Conservation (phyloP, 257 asterid genomes). For the Primulina eburnea region DNA sequence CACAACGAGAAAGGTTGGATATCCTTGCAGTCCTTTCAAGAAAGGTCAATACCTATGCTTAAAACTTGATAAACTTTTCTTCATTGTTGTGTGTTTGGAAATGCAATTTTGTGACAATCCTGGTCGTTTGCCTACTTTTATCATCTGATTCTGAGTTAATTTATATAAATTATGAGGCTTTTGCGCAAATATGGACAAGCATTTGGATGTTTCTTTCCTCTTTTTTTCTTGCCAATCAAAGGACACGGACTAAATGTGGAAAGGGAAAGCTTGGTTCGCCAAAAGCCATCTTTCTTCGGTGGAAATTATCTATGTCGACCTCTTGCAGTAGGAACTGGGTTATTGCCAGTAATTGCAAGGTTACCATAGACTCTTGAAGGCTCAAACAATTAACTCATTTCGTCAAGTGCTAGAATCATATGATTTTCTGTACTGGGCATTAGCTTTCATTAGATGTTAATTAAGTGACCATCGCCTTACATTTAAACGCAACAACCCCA, state of each 20-base stretch:
- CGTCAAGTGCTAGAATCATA: neutral
- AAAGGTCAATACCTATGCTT: conserved; percentile 46
- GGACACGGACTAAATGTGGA: neutral
- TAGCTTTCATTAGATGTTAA: neutral
- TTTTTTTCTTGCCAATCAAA: neutral
- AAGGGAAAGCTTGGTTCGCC: neutral
- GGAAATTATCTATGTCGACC: neutral
- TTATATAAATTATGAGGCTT: neutral
- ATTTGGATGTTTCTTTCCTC: conserved; percentile 3
- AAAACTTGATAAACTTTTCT: neutral
- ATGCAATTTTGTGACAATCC: neutral
- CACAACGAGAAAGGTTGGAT: conserved; percentile 71
- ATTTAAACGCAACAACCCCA: conserved; percentile 5
- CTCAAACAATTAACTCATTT: neutral
- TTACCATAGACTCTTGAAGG: neutral
- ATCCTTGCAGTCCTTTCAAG: conserved; percentile 81
- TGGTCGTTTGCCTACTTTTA: conserved; percentile 12
- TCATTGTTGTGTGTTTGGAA: conserved; percentile 15
- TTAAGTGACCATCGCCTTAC: neutral
- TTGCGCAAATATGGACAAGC: neutral
- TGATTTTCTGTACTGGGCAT: neutral
- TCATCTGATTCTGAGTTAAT: neutral
- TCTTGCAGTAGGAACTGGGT: neutral
- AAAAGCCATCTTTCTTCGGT: neutral
- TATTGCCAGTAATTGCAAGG: neutral